Percentiles rank a stretch among this genome's conserved stretches.
Evolutionary conservation across 306 rosid genomes (phyloP).

Genomic region (Lathyrus aphaca): DNA sequence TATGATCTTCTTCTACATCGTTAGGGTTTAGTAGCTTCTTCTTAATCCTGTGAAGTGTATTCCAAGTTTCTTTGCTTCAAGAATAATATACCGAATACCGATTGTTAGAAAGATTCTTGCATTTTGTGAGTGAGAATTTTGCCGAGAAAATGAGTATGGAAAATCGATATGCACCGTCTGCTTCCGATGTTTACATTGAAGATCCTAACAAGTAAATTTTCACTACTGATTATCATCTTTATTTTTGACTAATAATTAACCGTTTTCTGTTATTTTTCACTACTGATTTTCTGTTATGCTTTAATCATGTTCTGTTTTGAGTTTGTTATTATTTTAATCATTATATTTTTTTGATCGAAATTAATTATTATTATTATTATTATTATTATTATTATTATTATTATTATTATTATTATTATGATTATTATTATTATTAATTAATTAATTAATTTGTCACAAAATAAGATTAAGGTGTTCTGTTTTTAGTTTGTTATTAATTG

Average conservation of each 20-base stretch:
- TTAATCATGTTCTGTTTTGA: neutral
- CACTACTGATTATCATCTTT: neutral
- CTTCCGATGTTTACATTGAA: slow-evolving; percentile 4
- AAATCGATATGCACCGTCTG: slow-evolving; percentile 10
- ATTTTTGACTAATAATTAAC: slow-evolving; percentile 32
- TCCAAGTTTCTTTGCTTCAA: slow-evolving; percentile 14
- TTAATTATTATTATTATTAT: neutral
- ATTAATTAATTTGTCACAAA: too few relatives aligned
- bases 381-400: too few relatives aligned
- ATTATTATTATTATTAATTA: neutral
- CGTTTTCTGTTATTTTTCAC: too few relatives aligned
- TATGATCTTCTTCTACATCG: slow-evolving; percentile 15
- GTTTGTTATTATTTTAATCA: neutral
- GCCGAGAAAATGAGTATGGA: slow-evolving; percentile 43
- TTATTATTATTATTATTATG: neutral
- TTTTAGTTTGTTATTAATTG: too few relatives aligned
- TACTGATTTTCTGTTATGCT: neutral
- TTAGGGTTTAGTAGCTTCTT: slow-evolving; percentile 35
- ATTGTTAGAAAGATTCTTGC: slow-evolving; percentile 9
- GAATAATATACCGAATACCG: neutral
- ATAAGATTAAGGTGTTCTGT: too few relatives aligned
- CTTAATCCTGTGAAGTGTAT: neutral
- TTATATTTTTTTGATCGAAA: too few relatives aligned
- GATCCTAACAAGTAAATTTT: slow-evolving; percentile 46
- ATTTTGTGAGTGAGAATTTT: slow-evolving; percentile 26